Percentiles rank a stretch among this genome's conserved stretches.
phyloP scores from a whole-genome alignment of 2,329 filamentous ascomycete species.

The Chaetothyriales sp. region DNA sequence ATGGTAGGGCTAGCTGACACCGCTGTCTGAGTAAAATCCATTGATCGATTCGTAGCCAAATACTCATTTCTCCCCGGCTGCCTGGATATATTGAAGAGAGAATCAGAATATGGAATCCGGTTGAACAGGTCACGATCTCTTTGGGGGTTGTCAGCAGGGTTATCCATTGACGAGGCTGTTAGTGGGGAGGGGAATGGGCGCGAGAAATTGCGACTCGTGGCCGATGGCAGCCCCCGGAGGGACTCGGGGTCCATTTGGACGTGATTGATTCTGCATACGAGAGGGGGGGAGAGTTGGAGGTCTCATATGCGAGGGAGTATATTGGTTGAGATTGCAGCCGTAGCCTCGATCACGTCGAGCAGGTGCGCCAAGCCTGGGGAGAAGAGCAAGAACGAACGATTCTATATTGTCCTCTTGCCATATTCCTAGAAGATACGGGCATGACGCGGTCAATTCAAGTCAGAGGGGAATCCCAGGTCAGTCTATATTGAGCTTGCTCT shows the following conservation, averaged over 20 bases:
- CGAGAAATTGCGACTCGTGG: slow-evolving; percentile 11
- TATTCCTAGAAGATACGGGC: neutral
- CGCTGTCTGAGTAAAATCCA: slow-evolving; percentile 1
- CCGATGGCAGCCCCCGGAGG: neutral
- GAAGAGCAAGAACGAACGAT: neutral
- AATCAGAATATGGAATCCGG: slow-evolving; percentile 3
- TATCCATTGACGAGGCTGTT: neutral
- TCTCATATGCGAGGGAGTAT: neutral
- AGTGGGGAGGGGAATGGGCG: slow-evolving; percentile 7
- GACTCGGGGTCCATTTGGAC: neutral
- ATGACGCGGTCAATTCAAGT: neutral
- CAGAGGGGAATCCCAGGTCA: neutral
- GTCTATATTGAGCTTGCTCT: neutral
- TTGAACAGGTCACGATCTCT: neutral
- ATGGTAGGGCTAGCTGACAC: neutral
- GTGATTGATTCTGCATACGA: neutral
- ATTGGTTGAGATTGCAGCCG: neutral
- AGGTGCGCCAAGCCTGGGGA: neutral
- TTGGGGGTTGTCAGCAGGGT: slow-evolving; percentile 3
- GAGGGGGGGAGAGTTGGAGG: neutral
- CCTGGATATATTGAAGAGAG: slow-evolving; percentile 2
- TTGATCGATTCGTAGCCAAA: slow-evolving; percentile 4
- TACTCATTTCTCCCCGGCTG: neutral
- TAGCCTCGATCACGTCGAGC: neutral
- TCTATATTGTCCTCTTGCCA: neutral